These are phyloP conservation scores for Rhizopogon sp. DNA, from an alignment of 768 basidiomycete genomes.

Conservation along the genomic window DNA sequence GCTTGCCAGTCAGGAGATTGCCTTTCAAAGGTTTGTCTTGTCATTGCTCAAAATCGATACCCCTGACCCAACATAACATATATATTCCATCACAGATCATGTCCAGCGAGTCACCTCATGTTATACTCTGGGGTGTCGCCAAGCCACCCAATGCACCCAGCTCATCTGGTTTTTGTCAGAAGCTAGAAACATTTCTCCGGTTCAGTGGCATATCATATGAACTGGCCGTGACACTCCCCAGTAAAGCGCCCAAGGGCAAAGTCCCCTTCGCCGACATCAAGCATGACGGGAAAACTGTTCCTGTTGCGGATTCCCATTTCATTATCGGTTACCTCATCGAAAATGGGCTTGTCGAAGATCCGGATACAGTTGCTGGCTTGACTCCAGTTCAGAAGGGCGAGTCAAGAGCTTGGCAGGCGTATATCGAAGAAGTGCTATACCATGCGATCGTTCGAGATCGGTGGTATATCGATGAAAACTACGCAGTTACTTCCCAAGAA, in stretches of 20 bases:
- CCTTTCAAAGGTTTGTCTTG: background rate
- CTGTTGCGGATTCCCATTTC: slow-evolving; percentile 28
- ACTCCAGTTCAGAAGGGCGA: slow-evolving; percentile 24
- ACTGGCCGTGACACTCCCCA: slow-evolving; percentile 17
- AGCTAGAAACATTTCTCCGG: slow-evolving; percentile 27
- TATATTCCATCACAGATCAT: background rate
- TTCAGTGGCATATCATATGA: slow-evolving; percentile 22
- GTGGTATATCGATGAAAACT: slow-evolving; percentile 27
- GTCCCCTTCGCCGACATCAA: slow-evolving; percentile 27
- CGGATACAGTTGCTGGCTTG: slow-evolving; percentile 20
- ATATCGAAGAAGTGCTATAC: slow-evolving; percentile 27
- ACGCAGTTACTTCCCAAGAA: slow-evolving; percentile 8
- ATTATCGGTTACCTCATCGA: slow-evolving; percentile 27
- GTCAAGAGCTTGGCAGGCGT: slow-evolving; percentile 30
- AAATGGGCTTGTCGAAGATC: slow-evolving; percentile 19
- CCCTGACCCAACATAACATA: background rate
- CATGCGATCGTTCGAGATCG: slow-evolving; percentile 22
- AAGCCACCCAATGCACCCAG: slow-evolving; percentile 18
- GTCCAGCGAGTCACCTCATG: slow-evolving; percentile 3
- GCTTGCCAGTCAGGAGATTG: background rate
- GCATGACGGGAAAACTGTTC: slow-evolving; percentile 14
- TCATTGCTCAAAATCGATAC: background rate
- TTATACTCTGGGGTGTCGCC: slow-evolving; percentile 21
- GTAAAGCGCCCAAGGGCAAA: slow-evolving; percentile 28
- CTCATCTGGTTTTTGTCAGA: slow-evolving; percentile 28